phyloP scores from a whole-genome alignment of 2,329 filamentous ascomycete genomes.

The Leptographium galeiforme region DNA sequence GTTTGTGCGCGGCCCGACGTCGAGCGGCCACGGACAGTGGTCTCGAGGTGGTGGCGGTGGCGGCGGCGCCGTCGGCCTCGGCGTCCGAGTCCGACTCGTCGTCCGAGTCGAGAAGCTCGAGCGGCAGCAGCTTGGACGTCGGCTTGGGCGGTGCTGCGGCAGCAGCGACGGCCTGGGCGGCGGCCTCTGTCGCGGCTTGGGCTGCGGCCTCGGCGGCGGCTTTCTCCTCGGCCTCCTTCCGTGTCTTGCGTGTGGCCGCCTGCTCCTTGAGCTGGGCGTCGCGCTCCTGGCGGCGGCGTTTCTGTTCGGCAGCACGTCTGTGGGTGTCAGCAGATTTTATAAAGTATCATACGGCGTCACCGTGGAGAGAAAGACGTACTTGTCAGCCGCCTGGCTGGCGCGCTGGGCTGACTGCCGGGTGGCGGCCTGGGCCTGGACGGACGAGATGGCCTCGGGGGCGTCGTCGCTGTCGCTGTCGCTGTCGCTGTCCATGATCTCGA shows the following conservation, averaged over 20 bases:
- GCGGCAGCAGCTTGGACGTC: conserved; percentile 35
- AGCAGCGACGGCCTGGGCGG: conserved; percentile 10
- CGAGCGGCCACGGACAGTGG: conserved; percentile 14
- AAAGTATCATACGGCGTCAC: not conserved
- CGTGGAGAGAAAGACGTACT: conserved; percentile 24
- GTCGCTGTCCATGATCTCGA: not conserved
- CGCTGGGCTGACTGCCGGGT: conserved; percentile 31
- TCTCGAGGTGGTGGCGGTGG: not conserved
- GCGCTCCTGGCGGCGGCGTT: conserved; percentile 41
- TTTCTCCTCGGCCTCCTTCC: conserved; percentile 11
- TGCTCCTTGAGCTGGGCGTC: conserved; percentile 42
- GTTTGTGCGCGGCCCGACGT: conserved; percentile 15
- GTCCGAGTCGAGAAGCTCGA: conserved; percentile 41
- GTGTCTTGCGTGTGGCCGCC: conserved; percentile 32
- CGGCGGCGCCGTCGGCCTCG: conserved; percentile 6
- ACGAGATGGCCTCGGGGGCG: conserved; percentile 46
- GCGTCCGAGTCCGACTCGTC: conserved; percentile 20
- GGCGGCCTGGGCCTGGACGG: conserved; percentile 31
- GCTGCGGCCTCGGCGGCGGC: conserved; percentile 1
- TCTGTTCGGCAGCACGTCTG: conserved; percentile 37
- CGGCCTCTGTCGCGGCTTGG: conserved; percentile 7
- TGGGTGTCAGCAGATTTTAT: not conserved
- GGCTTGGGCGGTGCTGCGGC: conserved; percentile 13
- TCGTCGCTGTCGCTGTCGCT: conserved; percentile 22
- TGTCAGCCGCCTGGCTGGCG: conserved; percentile 34